Conservation (phyloP, 495 filamentous ascomycete genomes). For the Polyplosphaeria fusca region DNA sequence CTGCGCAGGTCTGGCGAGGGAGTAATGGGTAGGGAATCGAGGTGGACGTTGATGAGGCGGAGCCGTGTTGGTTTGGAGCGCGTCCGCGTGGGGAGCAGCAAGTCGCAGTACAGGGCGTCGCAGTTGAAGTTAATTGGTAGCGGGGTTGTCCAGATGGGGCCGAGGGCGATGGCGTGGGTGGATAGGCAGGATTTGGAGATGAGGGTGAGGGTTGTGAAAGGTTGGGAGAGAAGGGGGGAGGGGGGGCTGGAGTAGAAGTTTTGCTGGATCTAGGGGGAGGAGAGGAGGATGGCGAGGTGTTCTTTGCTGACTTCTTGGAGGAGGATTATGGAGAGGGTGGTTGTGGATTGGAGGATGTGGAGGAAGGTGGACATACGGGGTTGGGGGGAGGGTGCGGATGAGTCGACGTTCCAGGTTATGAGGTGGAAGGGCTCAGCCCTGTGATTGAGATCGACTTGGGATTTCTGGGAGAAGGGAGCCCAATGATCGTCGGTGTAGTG, state of each 20-base stretch:
- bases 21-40: neutral
- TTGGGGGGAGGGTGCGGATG: neutral
- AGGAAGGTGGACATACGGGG: neutral
- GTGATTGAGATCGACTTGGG: neutral
- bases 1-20: neutral
- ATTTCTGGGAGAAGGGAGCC: neutral
- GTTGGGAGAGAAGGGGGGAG: neutral
- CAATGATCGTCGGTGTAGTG: neutral
- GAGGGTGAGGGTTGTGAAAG: neutral
- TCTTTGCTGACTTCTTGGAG: neutral
- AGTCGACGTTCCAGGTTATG: neutral
- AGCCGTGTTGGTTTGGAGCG: neutral
- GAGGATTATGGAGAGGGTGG: neutral
- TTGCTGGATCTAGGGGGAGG: neutral
- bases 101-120: neutral
- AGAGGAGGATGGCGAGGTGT: neutral
- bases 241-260: neutral
- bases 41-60: neutral
- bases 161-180: neutral
- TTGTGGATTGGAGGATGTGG: neutral
- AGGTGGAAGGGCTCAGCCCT: neutral
- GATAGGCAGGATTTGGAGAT: neutral
- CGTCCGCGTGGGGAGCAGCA: neutral
- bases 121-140: neutral
- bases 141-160: neutral